phyloP scores from a whole-genome alignment of 345 rosid species.

The Melaleuca quinquenervia region DNA sequence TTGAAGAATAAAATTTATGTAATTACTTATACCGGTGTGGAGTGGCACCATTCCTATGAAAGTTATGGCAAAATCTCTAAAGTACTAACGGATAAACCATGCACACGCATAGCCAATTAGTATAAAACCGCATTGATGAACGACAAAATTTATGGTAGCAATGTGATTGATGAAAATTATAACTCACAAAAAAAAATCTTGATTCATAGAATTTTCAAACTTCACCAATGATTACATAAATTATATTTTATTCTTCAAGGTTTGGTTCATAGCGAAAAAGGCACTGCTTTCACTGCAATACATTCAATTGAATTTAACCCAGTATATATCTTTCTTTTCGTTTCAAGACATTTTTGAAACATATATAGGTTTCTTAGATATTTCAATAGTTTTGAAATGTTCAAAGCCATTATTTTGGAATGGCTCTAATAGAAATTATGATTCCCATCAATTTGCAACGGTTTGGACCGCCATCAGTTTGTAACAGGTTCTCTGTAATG shows the following conservation, averaged over 20 bases:
- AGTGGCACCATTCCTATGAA: background rate
- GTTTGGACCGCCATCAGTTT: too few relatives aligned
- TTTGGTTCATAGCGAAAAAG: background rate
- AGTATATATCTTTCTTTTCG: background rate
- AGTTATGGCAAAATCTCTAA: background rate
- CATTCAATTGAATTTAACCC: background rate
- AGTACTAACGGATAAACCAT: background rate
- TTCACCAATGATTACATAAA: background rate
- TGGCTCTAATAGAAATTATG: too few relatives aligned
- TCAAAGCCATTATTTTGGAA: background rate
- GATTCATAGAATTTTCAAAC: background rate
- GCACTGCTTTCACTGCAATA: background rate
- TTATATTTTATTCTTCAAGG: background rate
- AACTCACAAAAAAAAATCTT: background rate
- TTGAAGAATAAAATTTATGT: background rate
- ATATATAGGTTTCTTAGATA: background rate
- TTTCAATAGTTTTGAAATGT: background rate
- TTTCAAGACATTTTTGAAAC: background rate
- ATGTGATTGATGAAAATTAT: background rate
- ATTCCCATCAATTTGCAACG: too few relatives aligned
- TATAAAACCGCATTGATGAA: rapidly evolving
- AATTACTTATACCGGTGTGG: background rate
- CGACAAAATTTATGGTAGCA: background rate
- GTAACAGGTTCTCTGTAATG: too few relatives aligned
- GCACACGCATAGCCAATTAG: background rate